Evolutionary conservation across 2,329 filamentous ascomycete genomes (phyloP).

Genomic region (Cyclaneusma minus): DNA sequence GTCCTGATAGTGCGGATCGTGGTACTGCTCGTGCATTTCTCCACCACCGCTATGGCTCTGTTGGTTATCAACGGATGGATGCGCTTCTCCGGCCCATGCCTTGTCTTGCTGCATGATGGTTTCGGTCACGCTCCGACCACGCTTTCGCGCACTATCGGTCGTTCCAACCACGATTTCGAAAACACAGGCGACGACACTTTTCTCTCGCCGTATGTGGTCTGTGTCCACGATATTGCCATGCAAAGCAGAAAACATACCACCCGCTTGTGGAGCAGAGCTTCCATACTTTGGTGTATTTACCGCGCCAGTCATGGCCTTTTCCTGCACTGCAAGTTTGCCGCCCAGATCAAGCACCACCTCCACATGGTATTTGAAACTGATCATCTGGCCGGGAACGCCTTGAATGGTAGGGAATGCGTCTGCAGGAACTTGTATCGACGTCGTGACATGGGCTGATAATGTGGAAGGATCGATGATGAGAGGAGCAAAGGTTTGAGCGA

Average conservation of each 20-base stretch:
- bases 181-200: slow-evolving; percentile 74
- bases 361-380: slow-evolving; percentile 85
- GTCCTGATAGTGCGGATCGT: slow-evolving; percentile 11
- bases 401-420: slow-evolving; percentile 86
- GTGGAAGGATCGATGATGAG: slow-evolving; percentile 74
- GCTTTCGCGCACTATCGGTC: slow-evolving; percentile 43
- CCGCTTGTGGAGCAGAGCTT: slow-evolving; percentile 7
- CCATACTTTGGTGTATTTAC: slow-evolving; percentile 12
- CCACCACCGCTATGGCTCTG: no score
- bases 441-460: slow-evolving; percentile 64
- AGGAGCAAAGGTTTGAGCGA: slow-evolving; percentile 77
- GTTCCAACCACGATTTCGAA: slow-evolving; percentile 86
- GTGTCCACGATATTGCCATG: slow-evolving; percentile 71
- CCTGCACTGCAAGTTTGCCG: slow-evolving; percentile 63
- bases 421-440: slow-evolving; percentile 73
- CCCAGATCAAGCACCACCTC: slow-evolving; percentile 89
- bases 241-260: slow-evolving; percentile 34
- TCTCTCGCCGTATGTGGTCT: slow-evolving; percentile 70
- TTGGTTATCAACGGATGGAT: no score
- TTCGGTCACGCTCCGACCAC: slow-evolving; percentile 12
- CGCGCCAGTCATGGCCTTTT: slow-evolving; percentile 20
- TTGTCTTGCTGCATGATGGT: not conserved
- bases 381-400: slow-evolving; percentile 81
- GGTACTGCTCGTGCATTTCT: no score
- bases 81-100: no score